Percentiles rank a stretch among this genome's conserved stretches.
Conservation (phyloP, 352 stramenopile species). For the Phytopythium montanum region DNA sequence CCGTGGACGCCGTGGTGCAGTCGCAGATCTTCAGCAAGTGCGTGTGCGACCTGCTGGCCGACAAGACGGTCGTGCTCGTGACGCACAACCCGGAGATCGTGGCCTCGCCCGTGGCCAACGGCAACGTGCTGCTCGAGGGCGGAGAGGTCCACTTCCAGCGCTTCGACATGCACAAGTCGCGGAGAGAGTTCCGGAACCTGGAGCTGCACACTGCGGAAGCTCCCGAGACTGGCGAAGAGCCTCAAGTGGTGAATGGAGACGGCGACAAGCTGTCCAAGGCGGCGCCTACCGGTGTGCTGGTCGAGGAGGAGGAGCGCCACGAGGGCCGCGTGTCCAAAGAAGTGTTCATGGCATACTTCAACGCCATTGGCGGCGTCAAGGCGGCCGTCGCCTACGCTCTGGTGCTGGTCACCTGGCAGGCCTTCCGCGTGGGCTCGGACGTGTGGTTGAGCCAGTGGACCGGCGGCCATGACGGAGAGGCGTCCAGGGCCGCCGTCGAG, state of each 20-base stretch:
- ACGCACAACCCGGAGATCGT: constrained; percentile 3
- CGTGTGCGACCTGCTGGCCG: not conserved
- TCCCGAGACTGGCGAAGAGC: no score
- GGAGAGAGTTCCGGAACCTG: no score
- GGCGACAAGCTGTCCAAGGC: not conserved
- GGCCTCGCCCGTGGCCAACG: not conserved
- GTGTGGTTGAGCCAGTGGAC: constrained; percentile 27
- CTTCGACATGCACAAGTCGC: no score
- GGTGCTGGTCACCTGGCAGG: constrained; percentile 13
- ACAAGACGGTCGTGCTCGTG: constrained; percentile 8
- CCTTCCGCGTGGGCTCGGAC: constrained; percentile 15
- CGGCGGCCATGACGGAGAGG: not conserved
- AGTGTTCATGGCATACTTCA: constrained; percentile 26
- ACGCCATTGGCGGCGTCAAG: constrained; percentile 22
- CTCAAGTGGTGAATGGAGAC: no score
- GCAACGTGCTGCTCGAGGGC: not conserved
- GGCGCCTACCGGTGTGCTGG: not conserved
- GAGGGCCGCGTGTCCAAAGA: constrained; percentile 24
- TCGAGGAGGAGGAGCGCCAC: constrained; percentile 19
- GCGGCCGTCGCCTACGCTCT: constrained; percentile 6
- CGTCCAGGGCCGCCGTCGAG: constrained; percentile 1
- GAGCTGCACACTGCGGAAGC: no score
- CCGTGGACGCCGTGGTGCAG: constrained; percentile 30
- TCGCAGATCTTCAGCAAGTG: constrained; percentile 5
- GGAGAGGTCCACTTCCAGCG: no score